Evolutionary conservation across 2,329 filamentous ascomycete species (phyloP).

Genomic region (Aspergillus spinulosporus): DNA sequence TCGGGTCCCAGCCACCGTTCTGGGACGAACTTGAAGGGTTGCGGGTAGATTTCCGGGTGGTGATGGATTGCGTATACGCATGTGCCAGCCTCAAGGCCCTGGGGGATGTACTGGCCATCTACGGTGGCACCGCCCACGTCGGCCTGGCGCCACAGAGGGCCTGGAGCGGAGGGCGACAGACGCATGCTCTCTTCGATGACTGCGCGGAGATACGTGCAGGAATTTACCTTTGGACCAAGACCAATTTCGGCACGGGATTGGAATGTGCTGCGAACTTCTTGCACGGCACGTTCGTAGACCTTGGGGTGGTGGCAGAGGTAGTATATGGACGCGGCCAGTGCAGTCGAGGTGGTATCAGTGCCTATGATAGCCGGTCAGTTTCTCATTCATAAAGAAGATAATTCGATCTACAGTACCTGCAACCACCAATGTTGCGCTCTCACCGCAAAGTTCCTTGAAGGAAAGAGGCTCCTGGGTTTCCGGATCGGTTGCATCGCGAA

Average conservation of each 20-base stretch:
- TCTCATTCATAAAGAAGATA: no score
- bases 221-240: slow-evolving; percentile 25
- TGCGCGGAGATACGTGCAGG: slow-evolving; percentile 43
- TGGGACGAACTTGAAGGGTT: slow-evolving; percentile 57
- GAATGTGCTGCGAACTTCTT: slow-evolving; percentile 8
- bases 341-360: slow-evolving; percentile 10
- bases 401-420: background rate
- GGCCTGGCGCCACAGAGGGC: slow-evolving; percentile 30
- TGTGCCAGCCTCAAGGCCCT: slow-evolving; percentile 15
- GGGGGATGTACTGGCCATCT: slow-evolving; percentile 16
- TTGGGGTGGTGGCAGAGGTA: slow-evolving; percentile 6
- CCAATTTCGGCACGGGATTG: background rate
- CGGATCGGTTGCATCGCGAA: background rate
- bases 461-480: background rate
- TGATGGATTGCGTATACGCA: slow-evolving; percentile 20
- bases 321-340: slow-evolving; percentile 4
- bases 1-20: slow-evolving; percentile 57
- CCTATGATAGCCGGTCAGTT: background rate
- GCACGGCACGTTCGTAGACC: background rate
- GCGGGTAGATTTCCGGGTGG: slow-evolving; percentile 52
- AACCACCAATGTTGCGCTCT: slow-evolving; percentile 5
- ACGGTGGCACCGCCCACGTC: slow-evolving; percentile 24
- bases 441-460: slow-evolving; percentile 2
- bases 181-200: slow-evolving; percentile 41
- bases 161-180: slow-evolving; percentile 30